These are phyloP conservation scores for Ustilago crameri DNA, from an alignment of 1,284 basidiomycete genomes.

Conservation along the genomic window DNA sequence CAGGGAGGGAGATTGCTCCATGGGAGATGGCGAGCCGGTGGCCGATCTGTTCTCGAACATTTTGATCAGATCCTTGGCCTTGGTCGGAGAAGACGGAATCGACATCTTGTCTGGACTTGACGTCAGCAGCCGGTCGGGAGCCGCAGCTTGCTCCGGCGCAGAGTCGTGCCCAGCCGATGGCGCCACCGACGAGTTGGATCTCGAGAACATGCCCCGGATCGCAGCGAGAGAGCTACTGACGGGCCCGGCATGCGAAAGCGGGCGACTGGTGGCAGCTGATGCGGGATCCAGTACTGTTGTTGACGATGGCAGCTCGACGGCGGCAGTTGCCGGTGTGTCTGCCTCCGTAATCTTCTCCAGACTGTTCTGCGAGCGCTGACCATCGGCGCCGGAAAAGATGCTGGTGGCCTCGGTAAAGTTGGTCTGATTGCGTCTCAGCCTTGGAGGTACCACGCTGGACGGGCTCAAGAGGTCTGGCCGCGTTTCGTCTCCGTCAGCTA, in stretches of 20 bases:
- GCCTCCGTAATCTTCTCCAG: slow-evolving; percentile 24
- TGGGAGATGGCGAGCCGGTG: slow-evolving; percentile 16
- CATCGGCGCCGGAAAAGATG: slow-evolving; percentile 38
- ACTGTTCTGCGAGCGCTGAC: slow-evolving; percentile 22
- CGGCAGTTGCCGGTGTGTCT: slow-evolving; percentile 3
- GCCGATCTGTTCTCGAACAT: slow-evolving; percentile 54
- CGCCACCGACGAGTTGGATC: slow-evolving; percentile 14
- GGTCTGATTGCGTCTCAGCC: slow-evolving; percentile 25
- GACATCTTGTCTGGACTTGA: slow-evolving; percentile 29
- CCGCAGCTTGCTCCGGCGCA: background rate
- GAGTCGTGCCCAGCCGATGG: slow-evolving; percentile 4
- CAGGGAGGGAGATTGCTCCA: slow-evolving; percentile 23
- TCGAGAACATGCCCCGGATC: slow-evolving; percentile 34
- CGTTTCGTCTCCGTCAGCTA: slow-evolving; percentile 8
- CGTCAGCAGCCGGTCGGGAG: slow-evolving; percentile 14
- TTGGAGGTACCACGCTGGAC: slow-evolving; percentile 17
- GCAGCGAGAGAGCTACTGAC: slow-evolving; percentile 37
- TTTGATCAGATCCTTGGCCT: slow-evolving; percentile 55
- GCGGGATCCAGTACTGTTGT: background rate
- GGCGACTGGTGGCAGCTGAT: slow-evolving; percentile 9
- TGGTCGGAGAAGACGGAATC: slow-evolving; percentile 46
- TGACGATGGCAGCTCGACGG: background rate
- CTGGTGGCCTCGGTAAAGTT: slow-evolving; percentile 47
- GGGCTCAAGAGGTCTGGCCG: background rate
- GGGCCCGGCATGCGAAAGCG: slow-evolving; percentile 22